These are phyloP conservation scores for Penicillium parvum DNA, from an alignment of 495 filamentous ascomycete genomes.

Conservation along the genomic window DNA sequence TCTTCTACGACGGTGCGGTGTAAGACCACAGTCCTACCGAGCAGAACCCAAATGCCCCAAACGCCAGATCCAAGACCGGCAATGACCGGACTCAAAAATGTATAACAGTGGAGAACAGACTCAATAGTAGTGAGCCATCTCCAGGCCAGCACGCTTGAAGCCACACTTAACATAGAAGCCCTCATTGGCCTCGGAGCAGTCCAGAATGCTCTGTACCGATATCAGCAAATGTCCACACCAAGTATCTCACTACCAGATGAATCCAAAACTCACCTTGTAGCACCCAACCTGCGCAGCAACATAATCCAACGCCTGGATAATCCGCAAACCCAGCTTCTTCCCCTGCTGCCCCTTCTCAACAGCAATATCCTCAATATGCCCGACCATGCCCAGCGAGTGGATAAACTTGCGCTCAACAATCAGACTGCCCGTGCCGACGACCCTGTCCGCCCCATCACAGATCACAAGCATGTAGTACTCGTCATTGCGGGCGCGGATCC, in stretches of 20 bases:
- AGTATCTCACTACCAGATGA: not conserved
- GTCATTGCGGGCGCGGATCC: slow-evolving; percentile 72
- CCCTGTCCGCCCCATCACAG: slow-evolving; percentile 59
- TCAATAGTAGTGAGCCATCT: slow-evolving; percentile 97
- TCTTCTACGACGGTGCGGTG: slow-evolving; percentile 2
- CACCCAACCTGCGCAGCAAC: slow-evolving; percentile 81
- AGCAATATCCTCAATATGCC: slow-evolving; percentile 97
- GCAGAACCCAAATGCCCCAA: slow-evolving; percentile 10
- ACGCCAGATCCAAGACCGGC: slow-evolving; percentile 9
- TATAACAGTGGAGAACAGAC: not conserved
- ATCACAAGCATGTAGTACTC: slow-evolving; percentile 84
- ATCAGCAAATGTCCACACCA: slow-evolving; percentile 3
- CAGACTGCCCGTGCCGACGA: slow-evolving; percentile 85
- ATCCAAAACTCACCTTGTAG: slow-evolving; percentile 69
- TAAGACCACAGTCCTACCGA: slow-evolving; percentile 5
- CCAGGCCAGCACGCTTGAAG: slow-evolving; percentile 84
- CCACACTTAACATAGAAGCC: slow-evolving; percentile 99
- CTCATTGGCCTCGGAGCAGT: slow-evolving; percentile 82
- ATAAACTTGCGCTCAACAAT: slow-evolving; percentile 66
- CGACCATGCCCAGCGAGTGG: slow-evolving; percentile 56
- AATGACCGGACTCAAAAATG: slow-evolving; percentile 1
- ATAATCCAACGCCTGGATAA: slow-evolving; percentile 91
- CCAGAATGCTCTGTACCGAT: slow-evolving; percentile 56
- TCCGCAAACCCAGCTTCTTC: slow-evolving; percentile 86
- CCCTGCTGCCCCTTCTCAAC: slow-evolving; percentile 92